Evolutionary conservation across 2,329 filamentous ascomycete genomes (phyloP), one percentile per base, ranked within the genome.

Genomic region (Fusarium nisikadoi): DNA sequence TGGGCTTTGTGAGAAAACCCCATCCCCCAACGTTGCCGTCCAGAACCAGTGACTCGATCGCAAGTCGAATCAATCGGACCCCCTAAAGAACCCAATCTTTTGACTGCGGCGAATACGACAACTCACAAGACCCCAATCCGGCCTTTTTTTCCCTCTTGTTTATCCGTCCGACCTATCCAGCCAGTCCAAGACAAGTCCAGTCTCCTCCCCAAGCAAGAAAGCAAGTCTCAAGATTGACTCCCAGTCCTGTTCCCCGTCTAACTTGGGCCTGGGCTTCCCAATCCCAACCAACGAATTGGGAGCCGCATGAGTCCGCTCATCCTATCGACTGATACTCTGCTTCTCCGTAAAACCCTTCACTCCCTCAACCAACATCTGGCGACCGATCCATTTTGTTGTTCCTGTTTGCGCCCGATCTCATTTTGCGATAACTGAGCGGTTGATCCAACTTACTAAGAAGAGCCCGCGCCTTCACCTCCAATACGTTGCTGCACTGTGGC

Each of bases 321-420:
- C 70, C 73, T 75, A 72, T 76, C 75, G 75, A 74, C 75, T 76
- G 75, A 76, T 76, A 62, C 62, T 72, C 62, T 61, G 25, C 57
- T 58, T 70, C 56, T 67, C 72, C 55, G 71, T 71, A 76, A 76
- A 76, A 71, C 73, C 75, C 67, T 76, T 76, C 71, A 71, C 72
- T 70, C 71, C 65, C 55, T 73, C 64, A 55, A 69, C 71, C 64
- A 71, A 60, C 68, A 71, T 70, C 61, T 69, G 42, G 52, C 65
- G 64, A 65, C 54, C 69, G 49, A 68, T 42, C 46, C 35, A 41
- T 41, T 41, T 52, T 38, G 55, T 33, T 57, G n/a, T 57, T 67
- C 45, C 36, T 72, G 52, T 52, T 52, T 73, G 61, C 47, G 43
- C 66, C 62, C 47, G 52, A 58, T 71, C 33, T 64, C 38, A 56